phyloP scores from a whole-genome alignment of 306 rosid genomes.

The Sophora flavescens region DNA sequence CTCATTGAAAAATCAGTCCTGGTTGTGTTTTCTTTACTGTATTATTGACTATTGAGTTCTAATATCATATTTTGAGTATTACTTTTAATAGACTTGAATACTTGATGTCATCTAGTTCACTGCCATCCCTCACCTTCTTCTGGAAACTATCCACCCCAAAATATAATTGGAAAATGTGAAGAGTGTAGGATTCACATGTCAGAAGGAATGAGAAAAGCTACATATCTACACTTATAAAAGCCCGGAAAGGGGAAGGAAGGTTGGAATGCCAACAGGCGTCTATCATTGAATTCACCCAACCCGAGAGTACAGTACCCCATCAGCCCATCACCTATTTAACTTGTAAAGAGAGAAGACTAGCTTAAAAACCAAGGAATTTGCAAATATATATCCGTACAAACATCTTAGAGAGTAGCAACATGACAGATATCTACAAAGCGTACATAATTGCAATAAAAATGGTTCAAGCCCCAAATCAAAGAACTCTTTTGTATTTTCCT shows the following conservation, averaged over 20 bases:
- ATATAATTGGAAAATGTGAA: neutral
- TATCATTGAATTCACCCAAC: no score
- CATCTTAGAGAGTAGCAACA: neutral
- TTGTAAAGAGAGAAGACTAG: neutral
- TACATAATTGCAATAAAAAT: neutral
- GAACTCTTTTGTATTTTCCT: neutral
- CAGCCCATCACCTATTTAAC: neutral
- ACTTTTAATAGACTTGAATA: neutral
- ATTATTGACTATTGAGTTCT: slow-evolving; percentile 7
- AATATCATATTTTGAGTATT: slow-evolving; percentile 17
- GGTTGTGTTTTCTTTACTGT: slow-evolving; percentile 1
- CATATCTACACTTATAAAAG: neutral
- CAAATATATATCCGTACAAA: slow-evolving; percentile 1
- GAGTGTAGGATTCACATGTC: neutral
- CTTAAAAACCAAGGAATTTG: slow-evolving; percentile 10
- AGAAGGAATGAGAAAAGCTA: neutral
- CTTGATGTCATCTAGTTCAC: neutral
- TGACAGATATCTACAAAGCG: neutral
- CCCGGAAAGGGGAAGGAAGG: no score
- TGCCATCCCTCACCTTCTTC: neutral
- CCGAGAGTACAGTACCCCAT: no score
- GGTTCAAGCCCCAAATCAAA: neutral
- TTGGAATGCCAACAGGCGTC: no score
- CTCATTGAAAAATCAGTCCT: neutral
- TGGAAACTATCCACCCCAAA: neutral